A percentile compares a stretch with the other conserved stretches of the same genome.
phyloP scores from a whole-genome alignment of 768 basidiomycete species.

The Boletus subparvulus region DNA sequence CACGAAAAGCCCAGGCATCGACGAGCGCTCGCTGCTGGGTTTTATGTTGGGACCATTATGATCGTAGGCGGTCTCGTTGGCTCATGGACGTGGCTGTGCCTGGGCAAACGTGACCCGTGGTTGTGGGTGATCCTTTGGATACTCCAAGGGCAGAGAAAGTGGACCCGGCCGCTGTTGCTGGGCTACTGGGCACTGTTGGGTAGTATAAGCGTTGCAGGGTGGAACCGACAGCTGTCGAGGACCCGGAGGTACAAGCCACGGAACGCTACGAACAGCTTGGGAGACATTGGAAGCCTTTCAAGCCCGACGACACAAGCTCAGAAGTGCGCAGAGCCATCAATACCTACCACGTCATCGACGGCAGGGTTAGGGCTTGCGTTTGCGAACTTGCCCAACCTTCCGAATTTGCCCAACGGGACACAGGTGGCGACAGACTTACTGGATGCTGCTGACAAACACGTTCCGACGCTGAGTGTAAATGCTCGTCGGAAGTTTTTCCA shows the following conservation, averaged over 20 bases:
- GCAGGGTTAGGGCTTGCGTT: constrained; percentile 36
- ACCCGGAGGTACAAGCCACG: constrained; percentile 65
- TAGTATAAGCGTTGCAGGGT: constrained; percentile 85
- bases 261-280: constrained; percentile 33
- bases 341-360: constrained; percentile 13
- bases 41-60: constrained; percentile 73
- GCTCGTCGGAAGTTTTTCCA: constrained; percentile 97
- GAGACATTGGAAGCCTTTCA: constrained; percentile 36
- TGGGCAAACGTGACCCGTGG: constrained; percentile 83
- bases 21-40: constrained; percentile 78
- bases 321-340: constrained; percentile 17
- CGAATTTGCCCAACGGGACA: constrained; percentile 54
- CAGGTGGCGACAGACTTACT: constrained; percentile 61
- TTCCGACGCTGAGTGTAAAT: constrained; percentile 88
- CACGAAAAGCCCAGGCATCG: constrained; percentile 81
- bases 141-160: constrained; percentile 69
- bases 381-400: constrained; percentile 51
- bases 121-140: constrained; percentile 80
- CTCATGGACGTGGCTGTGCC: constrained; percentile 88
- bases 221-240: constrained; percentile 87
- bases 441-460: constrained; percentile 86
- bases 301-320: constrained; percentile 25
- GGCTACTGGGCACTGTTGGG: constrained; percentile 84
- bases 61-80: constrained; percentile 85
- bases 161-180: constrained; percentile 77